These are phyloP conservation scores for Neurospora cerealis DNA, from an alignment of 495 filamentous ascomycete species.

Conservation along the genomic window DNA sequence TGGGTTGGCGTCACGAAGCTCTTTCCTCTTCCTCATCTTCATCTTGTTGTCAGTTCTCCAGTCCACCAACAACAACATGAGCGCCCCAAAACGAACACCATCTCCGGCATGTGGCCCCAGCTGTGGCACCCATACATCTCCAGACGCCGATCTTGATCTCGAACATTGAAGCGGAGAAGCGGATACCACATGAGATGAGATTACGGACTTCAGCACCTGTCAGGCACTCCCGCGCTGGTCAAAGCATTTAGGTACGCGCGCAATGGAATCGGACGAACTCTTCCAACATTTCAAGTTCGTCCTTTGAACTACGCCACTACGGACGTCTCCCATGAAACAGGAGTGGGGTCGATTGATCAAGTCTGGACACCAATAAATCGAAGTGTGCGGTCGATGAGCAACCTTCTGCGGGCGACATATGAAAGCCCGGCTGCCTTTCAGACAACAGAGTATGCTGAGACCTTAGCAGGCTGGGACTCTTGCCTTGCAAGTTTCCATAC, in stretches of 20 bases:
- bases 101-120: not conserved
- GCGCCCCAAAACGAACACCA: not conserved
- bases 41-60: not conserved
- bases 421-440: not conserved
- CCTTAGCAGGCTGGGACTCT: not conserved
- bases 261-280: not conserved
- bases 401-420: not conserved
- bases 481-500: not conserved
- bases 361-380: not conserved
- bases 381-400: not conserved
- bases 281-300: not conserved
- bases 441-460: not conserved
- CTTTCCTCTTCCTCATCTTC: not conserved
- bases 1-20: not conserved
- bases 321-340: not conserved
- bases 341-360: not conserved
- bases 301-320: not conserved
- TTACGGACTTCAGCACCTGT: not conserved
- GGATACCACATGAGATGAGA: not conserved
- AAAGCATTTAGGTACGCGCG: not conserved
- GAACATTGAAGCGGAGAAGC: not conserved
- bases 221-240: not conserved
- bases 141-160: not conserved
- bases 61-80: not conserved
- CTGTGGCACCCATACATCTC: not conserved